Base-by-base conservation (phyloP, 148 eudicot species). In the Persicaria maculosa region DNA sequence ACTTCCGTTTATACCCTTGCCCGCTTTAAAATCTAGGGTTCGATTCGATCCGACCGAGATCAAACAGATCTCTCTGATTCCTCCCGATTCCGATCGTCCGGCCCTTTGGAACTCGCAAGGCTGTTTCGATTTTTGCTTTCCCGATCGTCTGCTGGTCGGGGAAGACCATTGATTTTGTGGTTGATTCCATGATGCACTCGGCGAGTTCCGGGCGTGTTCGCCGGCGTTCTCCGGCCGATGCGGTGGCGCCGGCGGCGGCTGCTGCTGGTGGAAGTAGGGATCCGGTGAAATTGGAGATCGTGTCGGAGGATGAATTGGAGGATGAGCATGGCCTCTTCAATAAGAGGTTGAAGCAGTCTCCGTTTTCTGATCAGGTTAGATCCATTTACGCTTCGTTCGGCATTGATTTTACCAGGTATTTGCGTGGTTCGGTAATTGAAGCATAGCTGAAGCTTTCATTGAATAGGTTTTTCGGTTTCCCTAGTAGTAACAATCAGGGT, bases 201-300 rank as follows among this genome's bases (percentile, higher is more conserved):
- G 72, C 55, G 79, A 72, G 72, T 76, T 78, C 81, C 73, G 80
- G 78, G 71, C 72, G 58, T 74, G 57, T 62, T 61, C 81, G 68
- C 52, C 71, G 77, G 65, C 71, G 43, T 57, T 58, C 65, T 58
- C 65, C 65, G 65, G 12, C 40, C 36, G 65, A 58, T 9, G 31
- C n/a, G 17, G 19, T 6, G 58, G 22, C 6, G 17, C 58, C 58
- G 58, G 70, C 46, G 4, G 25, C 6, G 17, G 82, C 73, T 44
- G 65, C 3, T 69, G 9, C 17, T 20, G 19, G 17, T 47, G 71
- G 71, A 45, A 40, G 2, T 17, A 62, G 71, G 47, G 25, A 48
- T 77, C 74, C 82, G 74, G 88, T 79, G 79, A 85, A 84, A 40
- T 44, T 80, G 52, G 84, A 82, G 83, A 72, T 81, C 19, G 15